Percentiles rank a stretch among this genome's conserved stretches.
Evolutionary conservation across 345 rosid species (phyloP).

Genomic region (Heritiera fomes): DNA sequence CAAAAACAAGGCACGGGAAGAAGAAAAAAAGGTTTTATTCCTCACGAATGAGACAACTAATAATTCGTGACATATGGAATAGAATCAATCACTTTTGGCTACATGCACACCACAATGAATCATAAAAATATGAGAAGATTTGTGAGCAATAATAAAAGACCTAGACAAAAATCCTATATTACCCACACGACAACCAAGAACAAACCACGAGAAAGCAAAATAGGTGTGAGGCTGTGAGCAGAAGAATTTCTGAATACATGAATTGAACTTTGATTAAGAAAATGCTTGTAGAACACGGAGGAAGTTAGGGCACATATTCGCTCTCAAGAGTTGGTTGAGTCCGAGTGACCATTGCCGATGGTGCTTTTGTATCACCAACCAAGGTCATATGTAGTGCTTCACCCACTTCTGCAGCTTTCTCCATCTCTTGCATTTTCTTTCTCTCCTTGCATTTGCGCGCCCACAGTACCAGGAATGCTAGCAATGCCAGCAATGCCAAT

Average conservation of each 20-base stretch:
- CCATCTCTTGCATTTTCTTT: constrained; percentile 79
- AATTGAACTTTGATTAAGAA: constrained; percentile 42
- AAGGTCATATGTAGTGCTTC: constrained; percentile 79
- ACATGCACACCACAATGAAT: constrained; percentile 56
- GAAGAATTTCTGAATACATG: constrained; percentile 47
- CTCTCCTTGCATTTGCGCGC: constrained; percentile 53
- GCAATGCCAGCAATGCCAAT: constrained; percentile 47
- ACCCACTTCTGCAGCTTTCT: constrained; percentile 91
- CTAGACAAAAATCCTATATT: constrained; percentile 37
- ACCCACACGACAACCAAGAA: constrained; percentile 42
- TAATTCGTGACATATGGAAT: constrained; percentile 47
- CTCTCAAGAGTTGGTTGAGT: constrained; percentile 87
- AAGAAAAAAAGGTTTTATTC: constrained; percentile 41
- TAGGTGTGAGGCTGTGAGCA: constrained; percentile 44
- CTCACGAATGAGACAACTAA: constrained; percentile 44
- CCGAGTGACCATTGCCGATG: constrained; percentile 73
- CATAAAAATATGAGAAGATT: constrained; percentile 37
- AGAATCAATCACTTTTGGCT: constrained; percentile 43
- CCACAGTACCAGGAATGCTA: constrained; percentile 53
- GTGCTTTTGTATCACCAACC: constrained; percentile 84
- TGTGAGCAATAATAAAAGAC: constrained; percentile 29
- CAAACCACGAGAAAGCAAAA: constrained; percentile 33
- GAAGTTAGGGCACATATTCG: constrained; percentile 69
- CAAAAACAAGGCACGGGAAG: constrained; percentile 19
- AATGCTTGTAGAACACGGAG: constrained; percentile 36